Base-by-base conservation (phyloP, 805 yeast genomes). In the Saccharomyces mikatae region DNA sequence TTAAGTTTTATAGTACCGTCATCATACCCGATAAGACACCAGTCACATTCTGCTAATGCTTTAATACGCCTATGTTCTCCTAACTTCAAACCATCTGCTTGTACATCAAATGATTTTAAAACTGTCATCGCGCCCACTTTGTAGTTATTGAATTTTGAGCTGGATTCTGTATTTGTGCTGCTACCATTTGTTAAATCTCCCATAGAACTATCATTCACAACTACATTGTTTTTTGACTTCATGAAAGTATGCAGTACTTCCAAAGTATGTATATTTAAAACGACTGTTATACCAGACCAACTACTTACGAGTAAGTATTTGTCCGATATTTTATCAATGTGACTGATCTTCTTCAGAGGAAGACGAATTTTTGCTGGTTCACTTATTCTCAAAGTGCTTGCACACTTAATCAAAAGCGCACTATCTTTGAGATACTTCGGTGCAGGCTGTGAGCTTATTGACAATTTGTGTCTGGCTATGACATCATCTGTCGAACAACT, bases 21-120 rank as follows among this genome's bases (percentile, higher is more conserved):
- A 24, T 61, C 66, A 50, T 65, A 68, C 5, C 71, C 72, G 27
- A 68, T 56, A n/a, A 65, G 52, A 49, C 65, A 60, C 73, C 73
- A 69, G 8, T 8, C 17, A 9, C 22, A 17, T 17, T 36, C 11
- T 17, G 44, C 44, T 22, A 36, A 11, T 10, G 24, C 22, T 36
- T 36, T 36, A 8, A 36, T 17, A 8, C 44, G 44, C 17, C 44
- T 36, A 21, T 17, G 44, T 36, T 36, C 24, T 21, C 44, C 44
- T 21, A 36, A 17, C 22, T 17, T 36, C 24, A 36, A 36, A 6
- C 24, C 44, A 36, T 17, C 24, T 36, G 24, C 17, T 17, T 36
- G 44, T 22, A 36, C 22, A 36, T 17, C 24, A 17, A 36, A 36
- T 8, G 44, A 36, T 36, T 36, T 9, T 17, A 36, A 46, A 17